Evolutionary conservation across 257 asterid species (phyloP).

Genomic region (Linderniella brevidens): DNA sequence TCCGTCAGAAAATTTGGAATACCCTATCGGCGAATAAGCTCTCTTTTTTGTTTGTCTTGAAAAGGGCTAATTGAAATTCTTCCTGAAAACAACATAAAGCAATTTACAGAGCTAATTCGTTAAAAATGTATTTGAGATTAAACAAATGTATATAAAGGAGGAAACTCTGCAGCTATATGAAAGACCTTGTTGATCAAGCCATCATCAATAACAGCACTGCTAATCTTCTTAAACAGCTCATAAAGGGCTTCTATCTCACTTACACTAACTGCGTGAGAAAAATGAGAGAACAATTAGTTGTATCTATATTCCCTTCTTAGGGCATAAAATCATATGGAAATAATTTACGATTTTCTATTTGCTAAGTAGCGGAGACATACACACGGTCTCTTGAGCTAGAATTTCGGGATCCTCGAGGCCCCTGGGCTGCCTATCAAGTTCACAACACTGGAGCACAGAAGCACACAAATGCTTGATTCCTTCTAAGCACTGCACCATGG

Average conservation of each 20-base stretch:
- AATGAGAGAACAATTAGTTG: slow-evolving; percentile 7
- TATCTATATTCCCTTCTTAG: not conserved
- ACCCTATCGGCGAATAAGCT: slow-evolving; percentile 98
- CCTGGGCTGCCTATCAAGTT: slow-evolving; percentile 67
- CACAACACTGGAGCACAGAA: slow-evolving; percentile 78
- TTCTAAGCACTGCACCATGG: slow-evolving; percentile 92
- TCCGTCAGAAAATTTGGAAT: slow-evolving; percentile 9
- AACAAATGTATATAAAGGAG: no score
- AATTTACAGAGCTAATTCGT: not conserved
- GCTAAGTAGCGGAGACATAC: slow-evolving; percentile 34
- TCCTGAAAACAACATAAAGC: slow-evolving; percentile 33
- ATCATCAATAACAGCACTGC: slow-evolving; percentile 98
- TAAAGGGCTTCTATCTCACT: slow-evolving; percentile 97
- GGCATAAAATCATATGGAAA: not conserved
- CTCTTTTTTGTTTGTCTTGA: slow-evolving; percentile 93
- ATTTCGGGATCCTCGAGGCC: slow-evolving; percentile 94
- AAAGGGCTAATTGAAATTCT: slow-evolving; percentile 90
- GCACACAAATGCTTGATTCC: slow-evolving; percentile 85
- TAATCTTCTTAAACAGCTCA: slow-evolving; percentile 91
- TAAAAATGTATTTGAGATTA: not conserved
- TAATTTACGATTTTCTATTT: not conserved
- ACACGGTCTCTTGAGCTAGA: slow-evolving; percentile 94
- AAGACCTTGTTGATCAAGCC: slow-evolving; percentile 91
- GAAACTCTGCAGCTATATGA: slow-evolving; percentile 1
- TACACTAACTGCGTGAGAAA: slow-evolving; percentile 66